Base-by-base conservation (phyloP, 1,139 yeast genomes). In the Sugiyamaella grinbergsii region DNA sequence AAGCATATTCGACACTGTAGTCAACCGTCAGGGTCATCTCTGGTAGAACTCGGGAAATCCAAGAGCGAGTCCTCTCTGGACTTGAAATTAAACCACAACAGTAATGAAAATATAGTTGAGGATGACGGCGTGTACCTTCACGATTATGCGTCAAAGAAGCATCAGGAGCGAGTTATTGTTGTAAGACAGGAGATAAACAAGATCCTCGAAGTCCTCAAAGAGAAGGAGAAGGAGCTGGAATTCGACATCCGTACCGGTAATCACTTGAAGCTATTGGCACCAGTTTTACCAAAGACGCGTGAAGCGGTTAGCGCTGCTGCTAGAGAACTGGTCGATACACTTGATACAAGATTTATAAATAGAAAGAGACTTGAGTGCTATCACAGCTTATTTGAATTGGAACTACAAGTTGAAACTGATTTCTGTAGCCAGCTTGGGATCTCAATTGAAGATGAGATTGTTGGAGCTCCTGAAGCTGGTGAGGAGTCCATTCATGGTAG, bases 291-390 rank as follows among this genome's bases (percentile, higher is more conserved):
- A 5, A 76, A 75, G 47, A 79, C 85, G 0, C 69, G 77, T 41
- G 84, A 79, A 18, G 64, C 68, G 4, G 58, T 83, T 24, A 62
- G 72, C 10, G 64, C 68, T 19, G 72, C 78, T 2, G 74, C 77
- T 5, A 75, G 76, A 34, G 68, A 74, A 49, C 62, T 79, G 51
- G 70, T 75, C n/a, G 73, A 78, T 16, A 74, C 76, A 54, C 62
- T 81, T 45, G 82, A 80, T 51, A 78, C 81, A 80, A 65, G 77
- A 38, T 74, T 80, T 72, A 74, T 75, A 54, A 84, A 81, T 52
- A 64, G 74, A 19, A 71, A 75, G 50, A 70, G 79, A 49, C 69
- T 73, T 36, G 62, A 65, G 23, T 70, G 74, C 32, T 78, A 77
- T 62, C 59, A 67, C 22, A 67, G 67, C 37, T 65, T 78, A 20